Base-by-base conservation (phyloP, 1,284 basidiomycete species). In the Ustilago vetiveriae region DNA sequence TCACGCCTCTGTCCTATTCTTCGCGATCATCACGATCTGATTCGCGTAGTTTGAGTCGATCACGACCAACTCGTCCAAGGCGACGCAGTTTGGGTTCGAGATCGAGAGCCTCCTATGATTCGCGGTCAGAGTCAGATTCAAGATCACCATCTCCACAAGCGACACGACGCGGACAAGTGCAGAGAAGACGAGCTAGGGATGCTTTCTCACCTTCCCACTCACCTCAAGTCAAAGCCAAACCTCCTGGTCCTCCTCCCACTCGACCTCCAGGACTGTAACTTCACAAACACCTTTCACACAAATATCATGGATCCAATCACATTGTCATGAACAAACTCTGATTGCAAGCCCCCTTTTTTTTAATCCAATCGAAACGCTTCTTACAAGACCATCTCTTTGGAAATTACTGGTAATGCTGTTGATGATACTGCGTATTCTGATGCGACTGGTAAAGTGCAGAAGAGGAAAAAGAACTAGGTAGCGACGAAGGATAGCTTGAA, bases 251-350 rank as follows among this genome's bases (percentile, higher is more conserved):
- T 16, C 67, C 67, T 13, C 67, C 68, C 13, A 6, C 46, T 4
- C 36, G 69, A 10, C 69, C 69, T 7, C 64, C 69, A 13, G 65
- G 69, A 6, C 53, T 72, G 6, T 72, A 52, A 63, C 17, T 8
- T 21, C 9, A 8, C 8, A 8, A 24, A 7, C 4, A 14, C 14
- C 22, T 21, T 22, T 6, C 37, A 16, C 24, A 42, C 27, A 24
- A 19, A 37, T 21, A 8, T 6, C 19, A 7, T 8, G 14, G 21
- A 37, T 13, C 8, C 8, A 37, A 24, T 1, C 23, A 14, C n/a
- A n/a, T n/a, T n/a, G n/a, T n/a, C n/a, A n/a, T n/a, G n/a, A n/a
- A n/a, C n/a, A n/a, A n/a, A n/a, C n/a, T n/a, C n/a, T n/a, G n/a
- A n/a, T n/a, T n/a, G n/a, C n/a, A n/a, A n/a, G n/a, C n/a, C n/a